Conservation (phyloP, 345 rosid genomes). For the Acer saccharum region DNA sequence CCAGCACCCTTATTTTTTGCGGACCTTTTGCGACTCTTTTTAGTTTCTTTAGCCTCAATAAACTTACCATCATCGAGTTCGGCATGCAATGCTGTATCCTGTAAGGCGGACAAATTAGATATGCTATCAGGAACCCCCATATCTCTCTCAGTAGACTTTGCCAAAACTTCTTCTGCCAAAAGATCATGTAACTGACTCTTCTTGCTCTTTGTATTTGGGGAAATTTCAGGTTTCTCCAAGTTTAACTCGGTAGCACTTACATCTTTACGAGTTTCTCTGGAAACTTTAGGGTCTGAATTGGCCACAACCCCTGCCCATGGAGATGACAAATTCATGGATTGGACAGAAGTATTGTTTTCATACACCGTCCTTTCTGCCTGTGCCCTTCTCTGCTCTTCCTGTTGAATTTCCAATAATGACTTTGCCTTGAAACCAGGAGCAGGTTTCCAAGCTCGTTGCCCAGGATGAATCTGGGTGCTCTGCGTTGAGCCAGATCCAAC, state of each 20-base stretch:
- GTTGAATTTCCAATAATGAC: constrained; percentile 94
- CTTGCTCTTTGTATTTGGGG: constrained; percentile 46
- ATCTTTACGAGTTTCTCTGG: constrained; percentile 48
- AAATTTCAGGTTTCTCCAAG: constrained; percentile 45
- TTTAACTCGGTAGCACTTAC: constrained; percentile 33
- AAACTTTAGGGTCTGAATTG: constrained; percentile 51
- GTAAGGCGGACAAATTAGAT: constrained; percentile 31
- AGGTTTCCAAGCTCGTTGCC: constrained; percentile 88
- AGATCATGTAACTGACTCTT: constrained; percentile 77
- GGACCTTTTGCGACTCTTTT: constrained; percentile 85
- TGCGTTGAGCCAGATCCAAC: constrained; percentile 31
- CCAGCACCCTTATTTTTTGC: constrained; percentile 74
- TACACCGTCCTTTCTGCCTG: constrained; percentile 59
- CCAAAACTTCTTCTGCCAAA: constrained; percentile 63
- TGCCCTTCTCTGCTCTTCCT: constrained; percentile 82
- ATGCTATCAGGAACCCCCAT: constrained; percentile 36
- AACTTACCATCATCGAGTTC: constrained; percentile 71
- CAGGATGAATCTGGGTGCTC: constrained; percentile 38
- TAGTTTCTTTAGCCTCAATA: constrained; percentile 86
- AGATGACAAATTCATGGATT: constrained; percentile 42
- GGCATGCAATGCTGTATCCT: constrained; percentile 28
- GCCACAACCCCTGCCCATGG: constrained; percentile 85
- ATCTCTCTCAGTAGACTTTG: constrained; percentile 53
- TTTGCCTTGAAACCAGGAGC: constrained; percentile 95
- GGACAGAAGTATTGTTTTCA: constrained; percentile 45